Percentiles rank a stretch among this genome's conserved stretches.
Evolutionary conservation across 768 basidiomycete species (phyloP).

Genomic region (Trametes elegans): DNA sequence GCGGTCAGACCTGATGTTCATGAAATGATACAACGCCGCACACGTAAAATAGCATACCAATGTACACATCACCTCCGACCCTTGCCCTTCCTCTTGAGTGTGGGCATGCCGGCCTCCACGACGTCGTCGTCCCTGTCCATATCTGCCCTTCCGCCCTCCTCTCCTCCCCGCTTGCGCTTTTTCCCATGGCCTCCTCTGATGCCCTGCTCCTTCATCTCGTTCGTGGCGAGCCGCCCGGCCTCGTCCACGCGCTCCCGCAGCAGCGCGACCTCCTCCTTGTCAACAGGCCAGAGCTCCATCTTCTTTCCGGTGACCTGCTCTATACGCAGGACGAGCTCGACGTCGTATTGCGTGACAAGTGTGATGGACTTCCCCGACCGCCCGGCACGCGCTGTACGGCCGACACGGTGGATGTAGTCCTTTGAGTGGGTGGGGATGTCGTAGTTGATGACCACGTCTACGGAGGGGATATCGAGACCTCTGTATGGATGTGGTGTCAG

Average conservation of each 20-base stretch:
- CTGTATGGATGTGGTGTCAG: constrained; percentile 34
- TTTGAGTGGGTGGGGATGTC: constrained; percentile 98
- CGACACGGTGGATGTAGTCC: constrained; percentile 98
- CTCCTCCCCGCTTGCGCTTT: constrained; percentile 48
- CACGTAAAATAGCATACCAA: background rate
- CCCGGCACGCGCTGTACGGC: constrained; percentile 97
- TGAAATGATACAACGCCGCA: constrained; percentile 28
- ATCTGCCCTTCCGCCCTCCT: constrained; percentile 61
- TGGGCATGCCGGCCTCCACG: constrained; percentile 87
- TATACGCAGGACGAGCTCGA: constrained; percentile 93
- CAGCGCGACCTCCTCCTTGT: constrained; percentile 85
- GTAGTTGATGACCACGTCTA: constrained; percentile 97
- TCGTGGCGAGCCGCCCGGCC: constrained; percentile 71
- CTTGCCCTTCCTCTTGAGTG: constrained; percentile 49
- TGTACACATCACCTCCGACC: constrained; percentile 35
- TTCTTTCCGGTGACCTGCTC: constrained; percentile 91
- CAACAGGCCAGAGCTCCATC: constrained; percentile 84
- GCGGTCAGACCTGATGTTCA: constrained; percentile 72
- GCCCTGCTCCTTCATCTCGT: constrained; percentile 78
- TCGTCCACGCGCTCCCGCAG: constrained; percentile 88
- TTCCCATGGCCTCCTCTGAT: constrained; percentile 46
- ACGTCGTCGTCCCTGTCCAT: constrained; percentile 91
- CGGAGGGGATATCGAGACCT: constrained; percentile 93
- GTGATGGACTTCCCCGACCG: constrained; percentile 95
- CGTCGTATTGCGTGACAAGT: constrained; percentile 98